These are phyloP conservation scores for Pichia membranifaciens DNA, from an alignment of 805 yeast genomes.

Conservation along the genomic window DNA sequence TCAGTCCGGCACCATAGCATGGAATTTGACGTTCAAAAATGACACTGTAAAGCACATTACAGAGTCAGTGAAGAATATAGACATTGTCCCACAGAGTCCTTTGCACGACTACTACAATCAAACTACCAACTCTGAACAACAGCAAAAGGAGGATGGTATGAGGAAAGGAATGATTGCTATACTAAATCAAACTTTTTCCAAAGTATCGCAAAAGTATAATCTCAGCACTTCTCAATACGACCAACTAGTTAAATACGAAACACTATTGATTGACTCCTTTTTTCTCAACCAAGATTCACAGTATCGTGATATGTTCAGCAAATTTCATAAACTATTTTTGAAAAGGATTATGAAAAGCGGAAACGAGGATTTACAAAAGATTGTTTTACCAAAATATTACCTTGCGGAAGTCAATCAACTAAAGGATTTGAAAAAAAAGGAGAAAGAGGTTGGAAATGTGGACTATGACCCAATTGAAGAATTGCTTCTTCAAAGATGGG, in stretches of 20 bases:
- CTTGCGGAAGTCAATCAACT: constrained; percentile 21
- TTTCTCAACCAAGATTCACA: constrained; percentile 24
- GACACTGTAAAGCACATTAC: constrained; percentile 2
- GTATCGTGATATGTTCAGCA: constrained; percentile 26
- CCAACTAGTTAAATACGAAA: constrained; percentile 34
- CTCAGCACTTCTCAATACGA: constrained; percentile 52
- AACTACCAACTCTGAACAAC: constrained; percentile 7
- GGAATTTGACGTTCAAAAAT: constrained; percentile 8
- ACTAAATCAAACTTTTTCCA: constrained; percentile 37
- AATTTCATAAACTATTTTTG: constrained; percentile 27
- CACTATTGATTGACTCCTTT: constrained; percentile 28
- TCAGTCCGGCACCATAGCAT: background rate
- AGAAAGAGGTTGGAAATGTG: constrained; percentile 1
- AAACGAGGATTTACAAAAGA: constrained; percentile 12
- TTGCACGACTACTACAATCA: background rate
- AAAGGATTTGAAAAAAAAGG: constrained; percentile 5
- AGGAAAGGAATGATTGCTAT: constrained; percentile 31
- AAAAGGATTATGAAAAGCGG: constrained; percentile 30
- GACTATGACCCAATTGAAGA: constrained; percentile 36
- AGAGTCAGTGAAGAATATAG: constrained; percentile 5
- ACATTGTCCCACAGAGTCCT: constrained; percentile 21
- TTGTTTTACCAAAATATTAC: constrained; percentile 22
- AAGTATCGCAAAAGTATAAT: constrained; percentile 43
- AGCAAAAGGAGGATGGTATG: constrained; percentile 14
- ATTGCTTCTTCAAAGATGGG: constrained; percentile 44